Conservation (phyloP, 129 eudicot species). For the Tagetes erecta region DNA sequence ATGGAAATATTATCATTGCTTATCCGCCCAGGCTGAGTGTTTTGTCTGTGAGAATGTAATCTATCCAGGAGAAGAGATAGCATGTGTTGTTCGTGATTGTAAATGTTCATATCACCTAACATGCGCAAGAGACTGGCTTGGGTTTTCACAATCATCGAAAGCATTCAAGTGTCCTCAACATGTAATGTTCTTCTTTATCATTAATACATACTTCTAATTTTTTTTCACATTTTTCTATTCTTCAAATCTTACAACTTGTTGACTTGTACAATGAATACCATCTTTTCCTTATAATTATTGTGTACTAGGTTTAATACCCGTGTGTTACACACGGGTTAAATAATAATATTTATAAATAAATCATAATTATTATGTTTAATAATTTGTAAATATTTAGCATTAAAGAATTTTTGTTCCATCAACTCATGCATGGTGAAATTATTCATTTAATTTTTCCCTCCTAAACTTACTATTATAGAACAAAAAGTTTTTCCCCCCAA, state of each 20-base stretch:
- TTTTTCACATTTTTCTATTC: not conserved
- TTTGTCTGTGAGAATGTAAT: slow-evolving; percentile 54
- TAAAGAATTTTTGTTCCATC: no score
- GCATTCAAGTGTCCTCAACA: slow-evolving; percentile 93
- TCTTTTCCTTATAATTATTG: not conserved
- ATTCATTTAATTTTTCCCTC: no score
- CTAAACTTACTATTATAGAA: no score
- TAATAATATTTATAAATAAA: no score
- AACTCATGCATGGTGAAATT: no score
- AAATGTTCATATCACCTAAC: slow-evolving; percentile 53
- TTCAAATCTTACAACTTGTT: slow-evolving; percentile 9
- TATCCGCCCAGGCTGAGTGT: slow-evolving; percentile 59
- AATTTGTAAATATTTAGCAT: no score
- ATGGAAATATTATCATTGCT: slow-evolving; percentile 5
- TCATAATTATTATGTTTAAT: no score
- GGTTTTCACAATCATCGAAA: slow-evolving; percentile 42
- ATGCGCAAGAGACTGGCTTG: slow-evolving; percentile 58
- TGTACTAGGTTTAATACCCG: no score
- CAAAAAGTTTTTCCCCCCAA: no score
- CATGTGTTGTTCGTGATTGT: slow-evolving; percentile 74
- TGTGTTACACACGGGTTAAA: no score
- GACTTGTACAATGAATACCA: slow-evolving; percentile 8
- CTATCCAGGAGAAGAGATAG: slow-evolving; percentile 61
- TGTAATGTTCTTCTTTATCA: slow-evolving; percentile 42
- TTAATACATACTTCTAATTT: not conserved